A percentile compares a stretch with the other conserved stretches of the same genome.
phyloP scores from a whole-genome alignment of 148 eudicot species.

The Talinum fruticosum region DNA sequence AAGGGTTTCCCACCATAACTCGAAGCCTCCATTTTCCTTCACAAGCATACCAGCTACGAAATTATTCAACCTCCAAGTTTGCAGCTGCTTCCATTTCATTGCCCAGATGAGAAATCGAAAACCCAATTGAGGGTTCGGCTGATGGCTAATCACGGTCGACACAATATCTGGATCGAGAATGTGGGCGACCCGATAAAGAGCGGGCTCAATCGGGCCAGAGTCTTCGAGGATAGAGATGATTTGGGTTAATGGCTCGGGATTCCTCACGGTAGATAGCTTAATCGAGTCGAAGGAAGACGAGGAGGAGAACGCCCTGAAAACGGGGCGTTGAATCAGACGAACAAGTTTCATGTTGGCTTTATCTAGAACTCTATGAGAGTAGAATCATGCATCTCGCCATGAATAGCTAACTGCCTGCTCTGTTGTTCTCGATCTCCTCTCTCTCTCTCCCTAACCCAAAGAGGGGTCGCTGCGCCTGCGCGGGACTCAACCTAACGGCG shows the following conservation, averaged over 20 bases:
- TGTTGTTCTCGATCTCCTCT: no score
- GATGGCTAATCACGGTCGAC: slow-evolving; percentile 36
- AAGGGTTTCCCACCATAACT: slow-evolving; percentile 55
- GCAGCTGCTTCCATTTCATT: slow-evolving; percentile 21
- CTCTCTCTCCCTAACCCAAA: no score
- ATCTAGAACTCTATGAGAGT: no score
- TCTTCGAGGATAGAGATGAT: slow-evolving; percentile 34
- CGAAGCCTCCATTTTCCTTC: slow-evolving; percentile 36
- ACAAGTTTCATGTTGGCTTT: slow-evolving; percentile 28
- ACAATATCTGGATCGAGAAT: slow-evolving; percentile 30
- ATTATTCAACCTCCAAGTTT: slow-evolving; percentile 37
- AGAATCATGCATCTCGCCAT: no score
- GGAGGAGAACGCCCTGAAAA: slow-evolving; percentile 1
- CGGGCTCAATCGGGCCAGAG: slow-evolving; percentile 39
- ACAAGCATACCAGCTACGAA: slow-evolving; percentile 43
- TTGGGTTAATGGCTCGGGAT: slow-evolving; percentile 25
- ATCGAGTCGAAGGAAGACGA: neutral
- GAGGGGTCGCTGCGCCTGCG: no score
- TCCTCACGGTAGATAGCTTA: slow-evolving; percentile 2
- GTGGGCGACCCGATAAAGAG: slow-evolving; percentile 36
- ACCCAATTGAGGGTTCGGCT: slow-evolving; percentile 31
- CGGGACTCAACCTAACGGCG: no score
- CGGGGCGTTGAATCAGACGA: slow-evolving; percentile 18
- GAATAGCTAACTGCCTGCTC: no score
- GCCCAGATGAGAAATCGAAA: slow-evolving; percentile 83